Evolutionary conservation across 306 rosid species (phyloP).

Genomic region (Boehmeria nivea): DNA sequence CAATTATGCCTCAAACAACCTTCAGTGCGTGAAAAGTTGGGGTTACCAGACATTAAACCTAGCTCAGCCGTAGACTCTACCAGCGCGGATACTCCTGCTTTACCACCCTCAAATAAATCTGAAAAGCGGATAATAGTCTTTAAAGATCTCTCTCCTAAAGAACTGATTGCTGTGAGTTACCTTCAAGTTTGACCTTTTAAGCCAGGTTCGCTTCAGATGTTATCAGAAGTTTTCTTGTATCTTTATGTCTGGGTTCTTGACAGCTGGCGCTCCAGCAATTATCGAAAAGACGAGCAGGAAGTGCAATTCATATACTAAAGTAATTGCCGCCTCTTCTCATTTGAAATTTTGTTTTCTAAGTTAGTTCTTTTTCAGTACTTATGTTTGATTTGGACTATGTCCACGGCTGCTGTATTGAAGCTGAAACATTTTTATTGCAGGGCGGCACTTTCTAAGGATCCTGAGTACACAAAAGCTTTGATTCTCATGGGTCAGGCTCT

Average conservation of each 20-base stretch:
- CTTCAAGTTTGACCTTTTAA: conserved; percentile 18
- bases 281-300: conserved; percentile 47
- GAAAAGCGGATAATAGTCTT: conserved; percentile 43
- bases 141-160: conserved; percentile 56
- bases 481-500: conserved; percentile 74
- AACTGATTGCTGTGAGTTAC: conserved; percentile 62
- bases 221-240: conserved; percentile 12
- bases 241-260: conserved; percentile 25
- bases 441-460: conserved; percentile 80
- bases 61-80: conserved; percentile 21
- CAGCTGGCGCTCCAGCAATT: conserved; percentile 72
- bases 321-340: conserved; percentile 32
- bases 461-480: conserved; percentile 61
- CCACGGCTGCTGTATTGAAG: conserved; percentile 22
- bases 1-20: conserved; percentile 63
- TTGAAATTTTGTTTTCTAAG: background rate
- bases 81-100: conserved; percentile 30
- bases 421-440: conserved; percentile 31
- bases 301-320: conserved; percentile 66
- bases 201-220: background rate
- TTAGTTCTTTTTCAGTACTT: background rate
- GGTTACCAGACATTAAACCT: conserved; percentile 41
- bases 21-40: conserved; percentile 56
- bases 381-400: conserved; percentile 8
- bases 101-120: conserved; percentile 37